A percentile compares a stretch with the other conserved stretches of the same genome.
Conservation (phyloP, 2,329 filamentous ascomycete species). For the Aureobasidium namibiae region DNA sequence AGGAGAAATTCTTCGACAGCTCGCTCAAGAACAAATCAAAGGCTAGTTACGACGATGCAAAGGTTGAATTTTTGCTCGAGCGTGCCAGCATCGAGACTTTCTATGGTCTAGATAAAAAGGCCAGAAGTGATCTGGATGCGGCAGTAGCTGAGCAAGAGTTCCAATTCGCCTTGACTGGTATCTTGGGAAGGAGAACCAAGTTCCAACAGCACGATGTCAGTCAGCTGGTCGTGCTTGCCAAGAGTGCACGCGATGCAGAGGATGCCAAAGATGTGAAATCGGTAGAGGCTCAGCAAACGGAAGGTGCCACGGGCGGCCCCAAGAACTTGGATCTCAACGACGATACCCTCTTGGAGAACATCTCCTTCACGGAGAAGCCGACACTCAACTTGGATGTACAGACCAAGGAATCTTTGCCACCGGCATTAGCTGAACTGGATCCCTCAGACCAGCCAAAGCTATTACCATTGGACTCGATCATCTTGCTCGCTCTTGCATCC, state of each 20-base stretch:
- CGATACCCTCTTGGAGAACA: conserved; percentile 83
- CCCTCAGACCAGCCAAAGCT: conserved; percentile 77
- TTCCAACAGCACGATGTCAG: conserved; percentile 74
- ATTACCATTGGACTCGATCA: conserved; percentile 77
- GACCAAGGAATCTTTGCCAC: conserved; percentile 47
- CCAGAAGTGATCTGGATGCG: conserved; percentile 59
- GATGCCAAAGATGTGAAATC: conserved; percentile 4
- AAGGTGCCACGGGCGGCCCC: conserved; percentile 15
- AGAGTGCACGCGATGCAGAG: conserved; percentile 45
- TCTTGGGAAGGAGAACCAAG: conserved; percentile 75
- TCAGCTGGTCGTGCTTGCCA: conserved; percentile 85
- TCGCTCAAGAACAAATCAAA: conserved; percentile 22
- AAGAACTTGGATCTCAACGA: conserved; percentile 73
- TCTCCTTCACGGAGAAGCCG: conserved; percentile 61
- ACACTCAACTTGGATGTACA: conserved; percentile 29
- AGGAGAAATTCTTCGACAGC: conserved; percentile 30
- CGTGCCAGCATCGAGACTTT: conserved; percentile 75
- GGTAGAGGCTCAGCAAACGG: not conserved
- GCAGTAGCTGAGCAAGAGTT: conserved; percentile 64
- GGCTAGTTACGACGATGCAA: conserved; percentile 28
- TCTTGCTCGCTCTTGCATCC: conserved; percentile 69
- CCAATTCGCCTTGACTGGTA: conserved; percentile 73
- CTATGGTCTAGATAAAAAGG: conserved; percentile 71
- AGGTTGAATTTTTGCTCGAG: conserved; percentile 69
- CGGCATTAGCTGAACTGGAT: conserved; percentile 55